Conservation (phyloP, 441 rosid genomes). For the Brassica balearica region DNA sequence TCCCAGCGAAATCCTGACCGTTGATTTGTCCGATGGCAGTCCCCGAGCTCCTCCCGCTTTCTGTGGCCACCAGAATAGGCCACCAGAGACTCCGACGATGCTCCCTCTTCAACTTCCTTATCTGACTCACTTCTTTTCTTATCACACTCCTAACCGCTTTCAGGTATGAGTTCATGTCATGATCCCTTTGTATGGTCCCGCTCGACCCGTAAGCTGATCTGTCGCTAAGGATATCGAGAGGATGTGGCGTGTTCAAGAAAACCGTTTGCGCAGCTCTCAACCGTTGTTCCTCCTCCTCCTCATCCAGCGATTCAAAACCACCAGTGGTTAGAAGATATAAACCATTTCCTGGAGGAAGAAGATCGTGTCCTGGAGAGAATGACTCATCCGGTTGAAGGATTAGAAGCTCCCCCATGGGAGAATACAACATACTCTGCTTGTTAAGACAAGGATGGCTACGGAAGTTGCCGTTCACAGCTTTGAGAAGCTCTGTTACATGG, state of each 20-base stretch:
- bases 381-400: slow-evolving; percentile 92
- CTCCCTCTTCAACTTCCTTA: slow-evolving; percentile 68
- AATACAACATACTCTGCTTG: slow-evolving; percentile 79
- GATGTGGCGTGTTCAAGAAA: slow-evolving; percentile 92
- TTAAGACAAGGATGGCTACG: slow-evolving; percentile 87
- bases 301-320: slow-evolving; percentile 40
- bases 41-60: slow-evolving; percentile 32
- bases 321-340: slow-evolving; percentile 55
- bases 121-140: slow-evolving; percentile 69
- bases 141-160: slow-evolving; percentile 66
- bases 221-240: slow-evolving; percentile 89
- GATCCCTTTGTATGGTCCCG: slow-evolving; percentile 88
- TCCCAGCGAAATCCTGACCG: slow-evolving; percentile 62
- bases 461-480: slow-evolving; percentile 88
- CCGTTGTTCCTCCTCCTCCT: slow-evolving; percentile 52
- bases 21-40: slow-evolving; percentile 23
- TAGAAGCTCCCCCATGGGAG: slow-evolving; percentile 93
- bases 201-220: slow-evolving; percentile 82
- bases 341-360: slow-evolving; percentile 90
- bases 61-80: slow-evolving; percentile 57
- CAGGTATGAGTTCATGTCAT: slow-evolving; percentile 80
- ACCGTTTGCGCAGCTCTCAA: slow-evolving; percentile 64
- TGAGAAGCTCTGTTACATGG: slow-evolving; percentile 84
- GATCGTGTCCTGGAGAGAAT: slow-evolving; percentile 84
- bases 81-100: slow-evolving; percentile 74